Evolutionary conservation across 2,329 filamentous ascomycete genomes (phyloP), one percentile per base, ranked within the genome.

Genomic region (Ophiosphaerella korrae): DNA sequence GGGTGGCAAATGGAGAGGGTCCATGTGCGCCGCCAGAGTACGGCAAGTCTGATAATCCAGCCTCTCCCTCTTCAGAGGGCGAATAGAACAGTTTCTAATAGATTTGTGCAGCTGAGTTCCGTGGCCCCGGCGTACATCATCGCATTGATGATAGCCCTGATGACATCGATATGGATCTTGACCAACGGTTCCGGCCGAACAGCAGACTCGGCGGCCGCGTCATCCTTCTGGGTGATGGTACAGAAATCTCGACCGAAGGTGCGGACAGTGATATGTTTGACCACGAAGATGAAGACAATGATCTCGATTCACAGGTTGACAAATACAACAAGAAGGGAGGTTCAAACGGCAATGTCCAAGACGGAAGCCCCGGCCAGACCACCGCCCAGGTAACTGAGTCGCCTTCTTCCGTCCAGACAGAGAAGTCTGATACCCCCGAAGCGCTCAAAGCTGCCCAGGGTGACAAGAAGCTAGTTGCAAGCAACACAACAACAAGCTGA

Each of bases 11-110:
- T 74, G 94, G 93, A 77, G 94, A 99, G 78, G 94, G 94, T 69
- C 94, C 94, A 74, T 97, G 93, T 81, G 94, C 94, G 75, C 94
- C 94, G 78, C 94, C 93, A 71, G 94, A 99, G 87, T 99, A 97
- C 82, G 94, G 94, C 92, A 93, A 88, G 91, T 85, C 79, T 79
- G 75, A 71, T 72, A 65, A 71, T 58, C 64, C 68, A 63, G 55
- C 58, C 64, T 64, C 65, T 67, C 71, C 70, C 70, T 58, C 62
- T 56, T 58, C 58, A 45, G 53, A 66, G 61, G 67, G 59, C 63
- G 57, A 64, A 48, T 72, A 71, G 68, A 64, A 61, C 62, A 61
- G 59, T 52, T 46, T 73, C 67, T 74, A 69, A 73, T 71, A 62
- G 35, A 67, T 58, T 53, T 45, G 42, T 68, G 58, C 67, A 80